Base-by-base conservation (phyloP, 768 basidiomycete genomes). In the Mycena vitilis region DNA sequence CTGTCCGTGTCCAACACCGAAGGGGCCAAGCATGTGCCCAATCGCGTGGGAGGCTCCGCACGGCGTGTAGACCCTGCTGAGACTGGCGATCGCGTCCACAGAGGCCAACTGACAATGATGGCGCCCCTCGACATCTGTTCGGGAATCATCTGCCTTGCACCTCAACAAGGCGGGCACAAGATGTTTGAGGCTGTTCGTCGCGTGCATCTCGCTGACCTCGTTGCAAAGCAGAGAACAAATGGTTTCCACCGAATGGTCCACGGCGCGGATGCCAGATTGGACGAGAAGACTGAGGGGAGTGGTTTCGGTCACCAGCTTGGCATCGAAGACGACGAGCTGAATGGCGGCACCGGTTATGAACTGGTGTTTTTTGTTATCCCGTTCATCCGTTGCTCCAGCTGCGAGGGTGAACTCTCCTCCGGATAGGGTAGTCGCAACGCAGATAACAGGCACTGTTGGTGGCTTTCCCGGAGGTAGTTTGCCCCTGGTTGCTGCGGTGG, bases 321-420 rank as follows among this genome's bases (percentile, higher is more conserved):
- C 49, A 23, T 63, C 51, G 13, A 54, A n/a, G 11, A 54, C 36
- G 13, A 53, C 51, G 15, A 63, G 40, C 2, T 16, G 34, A 38
- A 63, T 45, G 61, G 52, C 51, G 1, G 15, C 8, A n/a, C n/a
- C 34, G 40, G n/a, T 8, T 0, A 42, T 5, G 40, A 53, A 53
- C n/a, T 53, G 49, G 34, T 63, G 40, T 36, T 63, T 63, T 23
- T 53, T 20, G 51, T 63, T 53, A 49, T 63, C 61, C 18, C 61
- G 51, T 51, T 63, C 61, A 40, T 63, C 61, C 7, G 61, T 63
- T 30, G 51, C 42, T 9, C 61, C 51, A 18, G n/a, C 10, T 4
- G n/a, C 36, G 4, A 44, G 20, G 15, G 61, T 63, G 22, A 53
- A 63, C 44, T 63, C 61, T 5, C 61, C 61, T 20, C 49, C 48